Percentiles rank a stretch among this genome's conserved stretches.
phyloP scores from a whole-genome alignment of 2,329 filamentous ascomycete genomes.

The Microsporum ferrugineum region DNA sequence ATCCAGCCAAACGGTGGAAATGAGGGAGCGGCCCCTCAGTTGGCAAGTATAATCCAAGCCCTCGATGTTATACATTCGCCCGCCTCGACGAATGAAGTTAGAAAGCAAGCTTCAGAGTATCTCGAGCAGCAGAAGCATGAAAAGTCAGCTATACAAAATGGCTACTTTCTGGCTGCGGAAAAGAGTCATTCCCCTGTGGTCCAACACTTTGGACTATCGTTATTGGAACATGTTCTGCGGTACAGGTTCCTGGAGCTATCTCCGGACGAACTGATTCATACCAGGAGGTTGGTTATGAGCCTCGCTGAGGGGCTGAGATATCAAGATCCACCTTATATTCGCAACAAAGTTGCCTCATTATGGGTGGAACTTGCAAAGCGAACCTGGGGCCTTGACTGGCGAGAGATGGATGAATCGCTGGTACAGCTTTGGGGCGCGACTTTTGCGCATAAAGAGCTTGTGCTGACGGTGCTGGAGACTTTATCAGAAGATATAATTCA shows the following conservation, averaged over 20 bases:
- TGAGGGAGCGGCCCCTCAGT: slow-evolving; percentile 3
- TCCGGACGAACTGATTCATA: slow-evolving; percentile 51
- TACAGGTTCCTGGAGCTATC: slow-evolving; percentile 71
- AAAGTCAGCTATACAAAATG: slow-evolving; percentile 69
- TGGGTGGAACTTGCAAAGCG: slow-evolving; percentile 94
- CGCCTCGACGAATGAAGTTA: slow-evolving; percentile 65
- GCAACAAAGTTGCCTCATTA: slow-evolving; percentile 87
- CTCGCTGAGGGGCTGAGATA: slow-evolving; percentile 61
- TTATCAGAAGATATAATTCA: slow-evolving; percentile 91
- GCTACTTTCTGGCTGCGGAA: slow-evolving; percentile 70
- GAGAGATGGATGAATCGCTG: slow-evolving; percentile 80
- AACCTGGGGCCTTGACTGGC: slow-evolving; percentile 86
- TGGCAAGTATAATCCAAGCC: slow-evolving; percentile 58
- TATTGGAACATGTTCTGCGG: slow-evolving; percentile 80
- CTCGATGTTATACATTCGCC: slow-evolving; percentile 80
- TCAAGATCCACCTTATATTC: slow-evolving; percentile 67
- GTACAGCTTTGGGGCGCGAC: slow-evolving; percentile 62
- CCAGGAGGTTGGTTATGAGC: slow-evolving; percentile 67
- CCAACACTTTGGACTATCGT: slow-evolving; percentile 83
- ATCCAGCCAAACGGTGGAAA: not conserved
- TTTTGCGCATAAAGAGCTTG: slow-evolving; percentile 66
- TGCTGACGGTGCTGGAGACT: slow-evolving; percentile 78
- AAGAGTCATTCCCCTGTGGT: slow-evolving; percentile 65
- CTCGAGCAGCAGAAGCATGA: slow-evolving; percentile 76
- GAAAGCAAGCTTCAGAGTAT: slow-evolving; percentile 71